Conservation (phyloP, 2,329 filamentous ascomycete species). For the Microsporum audouinii region DNA sequence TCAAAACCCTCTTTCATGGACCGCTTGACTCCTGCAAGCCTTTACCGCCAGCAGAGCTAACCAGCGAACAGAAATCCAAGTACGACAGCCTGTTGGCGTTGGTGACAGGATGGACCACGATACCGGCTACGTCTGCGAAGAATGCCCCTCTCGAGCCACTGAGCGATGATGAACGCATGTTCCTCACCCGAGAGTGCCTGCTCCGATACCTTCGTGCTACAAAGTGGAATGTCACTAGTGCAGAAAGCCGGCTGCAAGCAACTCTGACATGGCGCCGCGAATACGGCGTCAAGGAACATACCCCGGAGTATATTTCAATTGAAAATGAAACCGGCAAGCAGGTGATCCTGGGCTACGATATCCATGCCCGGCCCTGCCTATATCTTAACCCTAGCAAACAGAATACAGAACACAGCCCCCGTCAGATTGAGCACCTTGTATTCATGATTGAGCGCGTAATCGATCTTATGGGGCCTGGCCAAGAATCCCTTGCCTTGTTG, state of each 20-base stretch:
- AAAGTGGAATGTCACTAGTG: slow-evolving; percentile 71
- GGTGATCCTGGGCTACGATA: slow-evolving; percentile 77
- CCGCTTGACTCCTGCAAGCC: slow-evolving; percentile 51
- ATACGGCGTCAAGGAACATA: slow-evolving; percentile 65
- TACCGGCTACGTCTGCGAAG: slow-evolving; percentile 54
- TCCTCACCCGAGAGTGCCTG: slow-evolving; percentile 84
- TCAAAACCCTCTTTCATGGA: slow-evolving; percentile 47
- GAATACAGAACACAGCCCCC: slow-evolving; percentile 76
- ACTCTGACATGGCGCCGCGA: slow-evolving; percentile 84
- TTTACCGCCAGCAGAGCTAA: slow-evolving; percentile 48
- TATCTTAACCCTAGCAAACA: slow-evolving; percentile 84
- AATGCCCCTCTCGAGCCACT: slow-evolving; percentile 50
- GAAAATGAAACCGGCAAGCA: slow-evolving; percentile 98
- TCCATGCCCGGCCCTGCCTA: slow-evolving; percentile 70
- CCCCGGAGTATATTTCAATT: slow-evolving; percentile 74
- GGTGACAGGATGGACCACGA: slow-evolving; percentile 58
- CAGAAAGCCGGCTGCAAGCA: slow-evolving; percentile 64
- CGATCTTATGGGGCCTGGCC: slow-evolving; percentile 73
- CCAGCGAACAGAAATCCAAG: slow-evolving; percentile 65
- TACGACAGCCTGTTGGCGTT: slow-evolving; percentile 64
- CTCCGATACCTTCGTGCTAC: slow-evolving; percentile 86
- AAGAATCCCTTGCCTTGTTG: slow-evolving; percentile 75
- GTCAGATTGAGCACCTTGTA: slow-evolving; percentile 86
- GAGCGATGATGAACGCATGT: slow-evolving; percentile 70
- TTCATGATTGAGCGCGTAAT: slow-evolving; percentile 90